These are phyloP conservation scores for Chrysoporthe cubensis DNA, from an alignment of 2,329 filamentous ascomycete genomes.

Conservation along the genomic window DNA sequence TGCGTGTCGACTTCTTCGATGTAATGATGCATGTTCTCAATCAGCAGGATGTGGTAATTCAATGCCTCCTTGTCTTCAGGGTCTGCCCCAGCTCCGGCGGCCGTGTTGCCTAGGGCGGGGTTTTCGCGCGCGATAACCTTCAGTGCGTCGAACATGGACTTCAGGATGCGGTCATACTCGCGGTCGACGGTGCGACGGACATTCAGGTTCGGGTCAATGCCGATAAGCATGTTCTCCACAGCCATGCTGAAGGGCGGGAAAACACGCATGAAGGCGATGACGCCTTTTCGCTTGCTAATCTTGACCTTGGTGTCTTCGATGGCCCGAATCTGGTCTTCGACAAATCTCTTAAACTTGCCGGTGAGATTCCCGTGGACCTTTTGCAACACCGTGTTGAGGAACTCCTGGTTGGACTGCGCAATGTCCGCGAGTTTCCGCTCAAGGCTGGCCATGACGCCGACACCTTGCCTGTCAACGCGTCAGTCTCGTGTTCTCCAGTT, in stretches of 20 bases:
- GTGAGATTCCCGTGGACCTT: slow-evolving; percentile 77
- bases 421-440: slow-evolving; percentile 80
- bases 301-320: slow-evolving; percentile 99
- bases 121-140: slow-evolving; percentile 87
- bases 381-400: slow-evolving; percentile 75
- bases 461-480: slow-evolving; percentile 69
- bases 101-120: slow-evolving; percentile 51
- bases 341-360: slow-evolving; percentile 80
- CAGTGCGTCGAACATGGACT: slow-evolving; percentile 95
- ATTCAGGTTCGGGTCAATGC: slow-evolving; percentile 58
- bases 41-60: slow-evolving; percentile 95
- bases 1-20: slow-evolving; percentile 84
- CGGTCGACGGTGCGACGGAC: slow-evolving; percentile 81
- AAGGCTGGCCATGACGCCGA: slow-evolving; percentile 80
- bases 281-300: slow-evolving; percentile 96
- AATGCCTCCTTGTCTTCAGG: slow-evolving; percentile 93
- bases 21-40: slow-evolving; percentile 99
- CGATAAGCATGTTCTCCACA: slow-evolving; percentile 80
- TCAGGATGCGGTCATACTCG: slow-evolving; percentile 86
- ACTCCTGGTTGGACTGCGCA: slow-evolving; percentile 92
- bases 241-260: slow-evolving; percentile 86
- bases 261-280: slow-evolving; percentile 92
- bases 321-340: slow-evolving; percentile 91
- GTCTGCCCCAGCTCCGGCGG: slow-evolving; percentile 44
- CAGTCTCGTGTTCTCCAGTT: slow-evolving; percentile 9